A percentile compares a stretch with the other conserved stretches of the same genome.
Conservation (phyloP, 2,329 filamentous ascomycete genomes). For the Claviceps quebecensis region DNA sequence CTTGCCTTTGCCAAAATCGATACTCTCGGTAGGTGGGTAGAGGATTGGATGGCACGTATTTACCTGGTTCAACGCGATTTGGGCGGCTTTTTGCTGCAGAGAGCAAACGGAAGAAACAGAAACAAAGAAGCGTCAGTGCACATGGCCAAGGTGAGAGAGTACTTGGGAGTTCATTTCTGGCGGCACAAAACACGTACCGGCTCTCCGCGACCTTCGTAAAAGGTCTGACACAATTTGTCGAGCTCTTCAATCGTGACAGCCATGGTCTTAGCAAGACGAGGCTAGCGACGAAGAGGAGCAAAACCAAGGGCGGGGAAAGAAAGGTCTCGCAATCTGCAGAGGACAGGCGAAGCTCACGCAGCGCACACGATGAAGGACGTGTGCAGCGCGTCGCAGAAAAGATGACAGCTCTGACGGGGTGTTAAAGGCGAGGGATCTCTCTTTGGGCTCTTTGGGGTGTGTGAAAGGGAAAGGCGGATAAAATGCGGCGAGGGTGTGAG, state of each 20-base stretch:
- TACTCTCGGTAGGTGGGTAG: neutral
- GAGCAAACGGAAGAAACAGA: conserved; percentile 17
- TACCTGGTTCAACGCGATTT: conserved; percentile 86
- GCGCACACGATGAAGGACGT: conserved; percentile 12
- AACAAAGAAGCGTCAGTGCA: conserved; percentile 24
- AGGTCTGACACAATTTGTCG: conserved; percentile 89
- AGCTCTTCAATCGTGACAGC: conserved; percentile 77
- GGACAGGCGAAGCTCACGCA: conserved; percentile 11
- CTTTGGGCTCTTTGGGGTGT: neutral
- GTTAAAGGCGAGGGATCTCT: neutral
- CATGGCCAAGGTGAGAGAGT: neutral
- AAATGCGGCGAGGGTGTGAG: conserved; percentile 3
- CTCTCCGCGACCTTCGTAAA: conserved; percentile 93
- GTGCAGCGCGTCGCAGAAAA: conserved; percentile 12
- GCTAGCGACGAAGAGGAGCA: conserved; percentile 16
- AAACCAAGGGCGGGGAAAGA: conserved; percentile 15
- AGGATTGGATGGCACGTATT: conserved; percentile 4
- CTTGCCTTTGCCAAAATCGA: neutral
- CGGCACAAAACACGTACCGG: conserved; percentile 45
- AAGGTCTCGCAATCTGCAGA: conserved; percentile 9
- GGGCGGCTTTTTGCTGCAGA: conserved; percentile 83
- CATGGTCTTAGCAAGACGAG: conserved; percentile 32
- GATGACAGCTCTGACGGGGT: neutral
- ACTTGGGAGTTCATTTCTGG: neutral
- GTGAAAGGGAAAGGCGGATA: conserved; percentile 2